phyloP scores from a whole-genome alignment of 2,329 filamentous ascomycete species.

The Fusarium albidum region DNA sequence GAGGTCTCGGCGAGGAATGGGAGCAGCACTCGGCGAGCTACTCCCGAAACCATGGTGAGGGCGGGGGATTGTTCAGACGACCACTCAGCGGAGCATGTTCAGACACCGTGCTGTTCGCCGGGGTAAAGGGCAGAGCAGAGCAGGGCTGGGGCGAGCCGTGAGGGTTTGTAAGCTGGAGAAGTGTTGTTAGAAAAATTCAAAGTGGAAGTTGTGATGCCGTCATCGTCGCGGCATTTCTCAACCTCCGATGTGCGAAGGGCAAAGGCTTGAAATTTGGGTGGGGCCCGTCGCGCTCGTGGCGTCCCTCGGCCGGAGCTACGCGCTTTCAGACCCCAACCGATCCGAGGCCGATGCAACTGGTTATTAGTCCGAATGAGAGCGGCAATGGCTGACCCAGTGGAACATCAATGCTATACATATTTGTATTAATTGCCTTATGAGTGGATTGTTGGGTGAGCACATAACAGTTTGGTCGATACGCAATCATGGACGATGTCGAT shows the following conservation, averaged over 20 bases:
- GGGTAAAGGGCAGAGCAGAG: conserved; percentile 4
- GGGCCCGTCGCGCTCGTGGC: conserved; percentile 26
- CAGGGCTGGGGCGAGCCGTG: conserved; percentile 8
- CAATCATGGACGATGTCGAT: no score
- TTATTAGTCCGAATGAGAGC: conserved; percentile 5
- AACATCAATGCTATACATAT: background rate
- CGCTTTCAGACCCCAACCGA: conserved; percentile 22
- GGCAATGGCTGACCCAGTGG: background rate
- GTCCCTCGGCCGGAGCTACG: conserved; percentile 36
- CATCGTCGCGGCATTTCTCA: conserved; percentile 47
- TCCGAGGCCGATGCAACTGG: conserved; percentile 26
- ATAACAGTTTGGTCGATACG: no score
- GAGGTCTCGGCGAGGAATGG: conserved; percentile 52
- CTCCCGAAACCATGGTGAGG: conserved; percentile 58
- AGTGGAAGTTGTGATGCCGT: conserved; percentile 43
- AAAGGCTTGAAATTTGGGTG: conserved; percentile 35
- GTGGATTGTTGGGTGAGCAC: no score
- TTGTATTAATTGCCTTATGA: background rate
- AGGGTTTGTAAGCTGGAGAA: conserved; percentile 15
- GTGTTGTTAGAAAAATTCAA: conserved; percentile 28
- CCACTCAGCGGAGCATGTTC: conserved; percentile 43
- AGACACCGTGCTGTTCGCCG: conserved; percentile 31
- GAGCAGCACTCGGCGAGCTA: conserved; percentile 59
- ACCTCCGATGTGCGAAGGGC: conserved; percentile 38
- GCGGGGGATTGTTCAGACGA: conserved; percentile 36